Base-by-base conservation (phyloP, 2,329 filamentous ascomycete species). In the Botrytis hyacinthi region DNA sequence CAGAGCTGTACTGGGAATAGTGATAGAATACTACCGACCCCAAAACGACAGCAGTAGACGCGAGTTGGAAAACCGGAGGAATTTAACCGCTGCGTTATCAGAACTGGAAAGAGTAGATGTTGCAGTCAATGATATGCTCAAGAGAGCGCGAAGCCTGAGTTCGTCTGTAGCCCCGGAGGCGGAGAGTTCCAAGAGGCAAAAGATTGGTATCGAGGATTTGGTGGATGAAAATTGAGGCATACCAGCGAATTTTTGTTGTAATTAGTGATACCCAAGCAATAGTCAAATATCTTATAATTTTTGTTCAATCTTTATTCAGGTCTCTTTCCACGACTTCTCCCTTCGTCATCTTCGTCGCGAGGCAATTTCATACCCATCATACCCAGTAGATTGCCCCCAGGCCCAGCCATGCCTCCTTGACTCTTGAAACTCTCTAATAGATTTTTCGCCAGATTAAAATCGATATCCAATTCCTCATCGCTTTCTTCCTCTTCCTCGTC, bases 381-480 rank as follows among this genome's bases (percentile, higher is more conserved):
- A 10, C 91, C 91, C 79, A 99, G 87, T 74, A 99, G 84, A 80
- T 98, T 98, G 0, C 95, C 91, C 3, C 93, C 92, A 0, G 96
- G 96, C 0, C 96, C 96, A 46, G 93, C 87, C 85, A 92, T 89
- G 20, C 96, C 96, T 29, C 86, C 93, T 81, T 98, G 95, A 26
- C 93, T 91, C 80, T 97, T 97, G 83, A 99, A 95, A 78, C 93
- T 95, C 81, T 98, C 94, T 1, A 99, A 85, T 72, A 99, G 85
- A 79, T 98, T 98, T 81, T 92, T 94, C 29, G 93, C 94, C 37
- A 99, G 85, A 75, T 96, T 95, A 77, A 94, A 92, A 80, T 98
- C 93, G 42, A 96, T 89, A 76, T 94, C 87, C 7, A 96, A 87
- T 71, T 92, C 90, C 0, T 88, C 86, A 9, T 87, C 86, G 14